phyloP scores from a whole-genome alignment of 116 monocot genomes.

The Cymodocea nodosa region DNA sequence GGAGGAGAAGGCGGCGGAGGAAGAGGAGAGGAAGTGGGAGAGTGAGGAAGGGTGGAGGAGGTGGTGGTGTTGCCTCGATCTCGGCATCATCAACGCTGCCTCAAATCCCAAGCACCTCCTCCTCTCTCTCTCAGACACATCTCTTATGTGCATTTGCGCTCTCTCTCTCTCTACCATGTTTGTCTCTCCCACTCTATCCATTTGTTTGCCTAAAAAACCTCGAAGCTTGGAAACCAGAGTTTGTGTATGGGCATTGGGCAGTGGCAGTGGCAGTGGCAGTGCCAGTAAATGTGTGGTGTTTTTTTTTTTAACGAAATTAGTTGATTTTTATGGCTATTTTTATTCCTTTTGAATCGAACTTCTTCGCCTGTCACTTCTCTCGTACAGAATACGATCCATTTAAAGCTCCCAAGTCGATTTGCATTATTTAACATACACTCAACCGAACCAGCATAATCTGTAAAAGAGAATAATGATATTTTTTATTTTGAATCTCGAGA shows the following conservation, averaged over 20 bases:
- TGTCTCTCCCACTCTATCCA: neutral
- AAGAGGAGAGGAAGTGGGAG: neutral
- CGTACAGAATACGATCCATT: too few relatives aligned
- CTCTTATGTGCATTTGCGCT: conserved; percentile 32
- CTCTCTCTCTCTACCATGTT: conserved; percentile 8
- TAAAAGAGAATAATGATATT: too few relatives aligned
- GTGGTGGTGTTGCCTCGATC: conserved; percentile 23
- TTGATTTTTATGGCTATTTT: too few relatives aligned
- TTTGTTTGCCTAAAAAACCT: conserved; percentile 3
- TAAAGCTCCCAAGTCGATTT: too few relatives aligned
- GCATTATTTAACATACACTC: too few relatives aligned
- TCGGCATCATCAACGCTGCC: conserved; percentile 47
- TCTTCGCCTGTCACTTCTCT: too few relatives aligned
- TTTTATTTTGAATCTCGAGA: too few relatives aligned
- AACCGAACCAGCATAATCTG: too few relatives aligned
- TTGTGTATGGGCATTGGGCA: neutral
- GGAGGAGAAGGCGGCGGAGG: conserved; percentile 6
- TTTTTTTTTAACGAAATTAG: too few relatives aligned
- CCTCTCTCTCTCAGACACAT: neutral
- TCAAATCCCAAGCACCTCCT: conserved; percentile 19
- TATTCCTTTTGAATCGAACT: too few relatives aligned
- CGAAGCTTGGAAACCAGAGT: neutral
- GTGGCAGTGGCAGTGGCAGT: too few relatives aligned
- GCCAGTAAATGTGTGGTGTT: neutral
- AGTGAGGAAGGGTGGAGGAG: conserved; percentile 2